A percentile compares a stretch with the other conserved stretches of the same genome.
phyloP scores from a whole-genome alignment of 139 green algal species.

The Picochlorum sp. region DNA sequence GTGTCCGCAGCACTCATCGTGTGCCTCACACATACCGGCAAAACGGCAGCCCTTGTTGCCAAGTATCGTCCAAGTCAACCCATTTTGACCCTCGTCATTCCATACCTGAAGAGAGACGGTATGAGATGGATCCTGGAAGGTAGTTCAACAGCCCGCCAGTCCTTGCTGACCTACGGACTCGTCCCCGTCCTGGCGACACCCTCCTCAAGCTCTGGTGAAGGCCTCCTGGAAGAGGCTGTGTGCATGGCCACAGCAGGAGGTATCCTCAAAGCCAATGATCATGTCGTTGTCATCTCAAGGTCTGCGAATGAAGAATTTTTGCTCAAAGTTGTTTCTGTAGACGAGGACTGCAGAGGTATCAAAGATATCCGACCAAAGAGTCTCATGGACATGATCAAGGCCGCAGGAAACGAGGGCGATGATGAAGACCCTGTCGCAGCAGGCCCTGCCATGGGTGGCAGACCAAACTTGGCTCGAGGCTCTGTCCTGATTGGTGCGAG shows the following conservation, averaged over 20 bases:
- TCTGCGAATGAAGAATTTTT: conserved; percentile 24
- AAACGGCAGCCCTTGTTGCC: conserved; percentile 71
- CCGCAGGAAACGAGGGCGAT: conserved; percentile 9
- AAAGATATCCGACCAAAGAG: conserved; percentile 32
- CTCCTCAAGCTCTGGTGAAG: conserved; percentile 44
- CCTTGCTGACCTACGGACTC: conserved; percentile 64
- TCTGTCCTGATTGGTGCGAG: conserved; percentile 9
- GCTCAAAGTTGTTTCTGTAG: conserved; percentile 38
- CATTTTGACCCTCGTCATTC: conserved; percentile 82
- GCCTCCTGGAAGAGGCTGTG: conserved; percentile 59
- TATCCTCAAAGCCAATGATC: conserved; percentile 42
- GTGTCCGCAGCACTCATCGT: conserved; percentile 64
- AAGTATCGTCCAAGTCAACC: conserved; percentile 80
- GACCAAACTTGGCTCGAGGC: not conserved
- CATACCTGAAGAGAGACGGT: conserved; percentile 63
- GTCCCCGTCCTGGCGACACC: conserved; percentile 77
- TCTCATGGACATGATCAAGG: conserved; percentile 30
- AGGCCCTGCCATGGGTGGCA: not conserved
- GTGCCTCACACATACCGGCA: conserved; percentile 67
- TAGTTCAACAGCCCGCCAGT: conserved; percentile 58
- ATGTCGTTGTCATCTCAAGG: conserved; percentile 32
- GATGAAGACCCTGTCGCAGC: conserved; percentile 1
- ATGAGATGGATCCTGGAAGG: conserved; percentile 76
- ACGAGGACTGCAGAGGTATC: conserved; percentile 30
- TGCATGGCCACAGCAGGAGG: conserved; percentile 36